Conservation (phyloP, 1,284 basidiomycete genomes). For the Leccinum fuscescens region DNA sequence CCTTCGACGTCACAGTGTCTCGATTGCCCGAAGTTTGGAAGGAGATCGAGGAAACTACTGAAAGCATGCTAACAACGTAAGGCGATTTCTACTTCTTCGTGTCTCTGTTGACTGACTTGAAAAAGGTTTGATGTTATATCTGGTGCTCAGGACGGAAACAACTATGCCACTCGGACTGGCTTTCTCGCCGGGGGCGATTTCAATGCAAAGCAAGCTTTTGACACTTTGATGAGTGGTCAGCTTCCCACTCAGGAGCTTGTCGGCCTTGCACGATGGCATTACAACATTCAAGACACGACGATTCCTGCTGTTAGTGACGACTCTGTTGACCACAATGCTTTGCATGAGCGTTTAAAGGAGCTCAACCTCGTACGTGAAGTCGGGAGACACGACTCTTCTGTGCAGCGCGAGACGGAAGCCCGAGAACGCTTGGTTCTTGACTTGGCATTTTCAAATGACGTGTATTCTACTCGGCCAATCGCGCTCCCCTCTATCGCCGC, state of each 20-base stretch:
- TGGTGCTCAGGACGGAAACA: constrained; percentile 48
- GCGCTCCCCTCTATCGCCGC: constrained; percentile 19
- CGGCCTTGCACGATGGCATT: constrained; percentile 51
- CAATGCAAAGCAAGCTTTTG: constrained; percentile 50
- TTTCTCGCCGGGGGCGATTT: constrained; percentile 54
- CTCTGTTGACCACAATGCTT: constrained; percentile 33
- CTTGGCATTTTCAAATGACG: constrained; percentile 54
- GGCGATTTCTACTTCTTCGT: constrained; percentile 19
- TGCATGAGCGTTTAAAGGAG: constrained; percentile 38
- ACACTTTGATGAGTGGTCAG: constrained; percentile 47
- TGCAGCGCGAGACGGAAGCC: constrained; percentile 50
- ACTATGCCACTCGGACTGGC: constrained; percentile 44
- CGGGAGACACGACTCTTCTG: constrained; percentile 39
- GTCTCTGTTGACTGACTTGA: constrained; percentile 1
- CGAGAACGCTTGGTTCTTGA: constrained; percentile 63
- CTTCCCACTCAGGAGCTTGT: constrained; percentile 42
- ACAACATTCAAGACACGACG: constrained; percentile 47
- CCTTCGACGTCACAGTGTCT: constrained; percentile 48
- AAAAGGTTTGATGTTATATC: constrained; percentile 62
- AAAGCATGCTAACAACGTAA: constrained; percentile 57
- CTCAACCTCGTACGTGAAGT: constrained; percentile 40
- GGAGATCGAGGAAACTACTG: constrained; percentile 42
- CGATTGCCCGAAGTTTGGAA: constrained; percentile 57
- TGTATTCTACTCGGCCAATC: constrained; percentile 51
- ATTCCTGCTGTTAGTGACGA: constrained; percentile 41